Base-by-base conservation (phyloP, 345 rosid species). In the Eutrema yunnanense region DNA sequence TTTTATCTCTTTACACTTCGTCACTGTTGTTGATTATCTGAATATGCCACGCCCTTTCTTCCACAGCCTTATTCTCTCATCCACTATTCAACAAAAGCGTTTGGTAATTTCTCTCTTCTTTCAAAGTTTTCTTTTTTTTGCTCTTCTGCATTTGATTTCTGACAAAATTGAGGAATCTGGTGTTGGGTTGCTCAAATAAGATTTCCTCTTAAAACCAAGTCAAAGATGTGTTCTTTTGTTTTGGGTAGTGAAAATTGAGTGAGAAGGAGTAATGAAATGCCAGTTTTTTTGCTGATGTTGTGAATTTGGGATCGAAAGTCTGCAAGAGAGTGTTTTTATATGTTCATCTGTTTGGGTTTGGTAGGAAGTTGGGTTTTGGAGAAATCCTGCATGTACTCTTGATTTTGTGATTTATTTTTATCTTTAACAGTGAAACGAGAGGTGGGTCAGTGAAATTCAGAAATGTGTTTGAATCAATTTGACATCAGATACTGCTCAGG, bases 41-140 rank as follows among this genome's bases (percentile, higher is more conserved):
- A 73, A 56, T 63, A 55, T 87, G 92, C 83, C 86, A 19, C 83
- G 74, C 72, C 83, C 85, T 76, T 82, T 60, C 80, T 88, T 88
- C 68, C 83, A 82, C 84, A 89, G 78, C 80, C 82, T 80, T 61
- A 73, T 89, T 54, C 82, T 85, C 79, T 65, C 83, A 62, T 78
- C 82, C 53, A 70, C 85, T 69, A 32, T 85, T 67, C 81, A 78
- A 26, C 85, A 79, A 3, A 82, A 70, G 65, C 79, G 52, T 64
- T 79, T 87, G 94, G 95, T 90, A 84, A 56, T 10, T 63, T 0
- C 38, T 61, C 49, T 60, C 73, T 3, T 6, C n/a, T 74, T 11
- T 38, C 19, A 27, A 38, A 0, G 47, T 1, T 13, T 6, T 12
- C 22, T 6, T 9, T 12, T 22, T 8, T 6, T 3, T 12, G 9